Evolutionary conservation across 2,329 filamentous ascomycete genomes (phyloP), one percentile per base, ranked within the genome.

Genomic region (Neonectria hederae): DNA sequence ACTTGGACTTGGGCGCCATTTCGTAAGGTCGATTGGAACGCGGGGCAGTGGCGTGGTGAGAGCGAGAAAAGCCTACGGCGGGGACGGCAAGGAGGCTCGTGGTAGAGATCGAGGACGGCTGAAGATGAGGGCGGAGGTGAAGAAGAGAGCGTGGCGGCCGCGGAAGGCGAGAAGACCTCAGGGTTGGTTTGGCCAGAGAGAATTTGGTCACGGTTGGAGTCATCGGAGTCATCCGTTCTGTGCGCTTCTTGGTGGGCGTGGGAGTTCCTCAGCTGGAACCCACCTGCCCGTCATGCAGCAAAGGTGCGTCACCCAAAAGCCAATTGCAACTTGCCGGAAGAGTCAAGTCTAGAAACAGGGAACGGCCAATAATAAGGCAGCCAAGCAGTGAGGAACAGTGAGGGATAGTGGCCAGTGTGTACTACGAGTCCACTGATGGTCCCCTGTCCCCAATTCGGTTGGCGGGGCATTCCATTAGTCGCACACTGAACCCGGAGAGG

Each of bases 1-100:
- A 76, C 60, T 75, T 76, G 58, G 54, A 72, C 66, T 76, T 76
- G 65, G 74, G 73, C 59, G 74, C 74, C 74, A 76, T 76, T 59
- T 42, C 65, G 65, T 28, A 55, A 65, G 63, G 54, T 66, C 63
- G 54, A 55, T 69, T 60, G 42, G 60, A 51, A 64, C 70, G 71
- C 72, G 70, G 69, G 70, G 72, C 68, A 70, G 64, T 65, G 59
- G 68, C 61, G 70, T 74, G 71, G 65, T 71, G 28, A 54, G 58
- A 64, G 63, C 64, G 71, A 57, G 63, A 69, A 67, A 69, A 65
- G 69, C 55, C 54, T 63, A 64, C 65, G 66, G 66, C 63, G 65
- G 70, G 63, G 69, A 63, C 69, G 69, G 53, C 53, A 52, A 59
- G 53, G 63, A 54, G 59, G 57, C 45, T 58, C 52, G 69, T 32